Conservation (phyloP, 768 basidiomycete species). For the Kwoniella botswanensis region DNA sequence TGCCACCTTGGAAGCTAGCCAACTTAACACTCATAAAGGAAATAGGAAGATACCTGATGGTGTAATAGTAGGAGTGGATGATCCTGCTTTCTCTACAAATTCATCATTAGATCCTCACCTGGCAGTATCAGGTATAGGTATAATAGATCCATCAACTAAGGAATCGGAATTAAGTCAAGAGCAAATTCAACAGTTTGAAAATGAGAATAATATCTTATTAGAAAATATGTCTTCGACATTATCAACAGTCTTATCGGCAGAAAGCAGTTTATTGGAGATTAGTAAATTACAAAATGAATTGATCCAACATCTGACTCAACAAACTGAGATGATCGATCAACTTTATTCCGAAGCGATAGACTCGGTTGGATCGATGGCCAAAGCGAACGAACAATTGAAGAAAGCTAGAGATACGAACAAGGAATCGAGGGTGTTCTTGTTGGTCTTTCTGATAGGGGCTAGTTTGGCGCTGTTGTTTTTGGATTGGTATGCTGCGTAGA, state of each 20-base stretch:
- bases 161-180: conserved; percentile 31
- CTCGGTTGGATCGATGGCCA: conserved; percentile 80
- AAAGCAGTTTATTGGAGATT: conserved; percentile 89
- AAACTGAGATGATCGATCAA: conserved; percentile 90
- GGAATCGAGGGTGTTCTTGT: conserved; percentile 84
- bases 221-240: conserved; percentile 82
- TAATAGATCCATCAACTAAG: conserved; percentile 76
- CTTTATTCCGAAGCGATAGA: conserved; percentile 93
- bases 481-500: conserved; percentile 77
- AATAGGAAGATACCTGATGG: conserved; percentile 23
- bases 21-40: conserved; percentile 1
- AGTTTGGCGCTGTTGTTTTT: conserved; percentile 89
- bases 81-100: conserved; percentile 22
- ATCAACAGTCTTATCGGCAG: conserved; percentile 87
- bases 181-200: conserved; percentile 83
- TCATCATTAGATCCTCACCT: conserved; percentile 53
- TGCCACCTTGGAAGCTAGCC: conserved; percentile 62
- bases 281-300: conserved; percentile 90
- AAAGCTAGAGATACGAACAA: conserved; percentile 85
- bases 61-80: conserved; percentile 6
- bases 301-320: conserved; percentile 80
- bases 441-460: conserved; percentile 90
- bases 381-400: conserved; percentile 85
- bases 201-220: conserved; percentile 85
- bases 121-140: conserved; percentile 69